A percentile compares a stretch with the other conserved stretches of the same genome.
phyloP scores from a whole-genome alignment of 148 eudicot genomes.

The Persicaria maculosa region DNA sequence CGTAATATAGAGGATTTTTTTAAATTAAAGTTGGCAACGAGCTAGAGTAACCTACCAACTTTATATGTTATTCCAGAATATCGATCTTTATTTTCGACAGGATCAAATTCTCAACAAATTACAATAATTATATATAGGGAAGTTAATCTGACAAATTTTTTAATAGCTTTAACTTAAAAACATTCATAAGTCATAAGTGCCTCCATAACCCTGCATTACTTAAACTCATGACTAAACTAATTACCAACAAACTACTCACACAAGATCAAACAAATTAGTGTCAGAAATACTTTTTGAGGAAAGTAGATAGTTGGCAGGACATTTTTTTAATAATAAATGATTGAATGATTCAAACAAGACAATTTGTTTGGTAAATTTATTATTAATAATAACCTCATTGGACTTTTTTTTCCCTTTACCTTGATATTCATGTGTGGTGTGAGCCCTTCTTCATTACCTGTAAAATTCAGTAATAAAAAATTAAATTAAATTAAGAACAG shows the following conservation, averaged over 20 bases:
- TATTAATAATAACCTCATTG: neutral
- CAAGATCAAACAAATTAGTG: too few species aligned
- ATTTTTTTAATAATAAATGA: neutral
- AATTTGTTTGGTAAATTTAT: constrained; percentile 3
- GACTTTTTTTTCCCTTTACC: constrained; percentile 5
- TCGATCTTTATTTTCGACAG: too few species aligned
- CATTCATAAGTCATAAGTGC: neutral
- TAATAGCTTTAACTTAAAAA: too few species aligned
- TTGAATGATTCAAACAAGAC: neutral
- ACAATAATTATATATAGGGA: too few species aligned
- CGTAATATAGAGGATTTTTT: neutral
- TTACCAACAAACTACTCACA: neutral
- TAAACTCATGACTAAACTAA: neutral
- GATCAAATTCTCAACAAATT: too few species aligned
- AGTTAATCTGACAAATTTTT: too few species aligned
- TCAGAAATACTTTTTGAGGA: neutral
- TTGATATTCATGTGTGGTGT: constrained; percentile 23
- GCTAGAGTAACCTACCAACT: too few species aligned
- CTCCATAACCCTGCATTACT: neutral
- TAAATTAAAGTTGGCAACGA: too few species aligned
- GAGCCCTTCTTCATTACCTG: constrained; percentile 34
- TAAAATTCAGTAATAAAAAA: neutral
- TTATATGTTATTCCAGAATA: too few species aligned
- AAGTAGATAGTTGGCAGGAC: neutral
- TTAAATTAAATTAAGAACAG: neutral